Evolutionary conservation across 108 stramenopile genomes (phyloP).

Genomic region (Ochromonas danica): DNA sequence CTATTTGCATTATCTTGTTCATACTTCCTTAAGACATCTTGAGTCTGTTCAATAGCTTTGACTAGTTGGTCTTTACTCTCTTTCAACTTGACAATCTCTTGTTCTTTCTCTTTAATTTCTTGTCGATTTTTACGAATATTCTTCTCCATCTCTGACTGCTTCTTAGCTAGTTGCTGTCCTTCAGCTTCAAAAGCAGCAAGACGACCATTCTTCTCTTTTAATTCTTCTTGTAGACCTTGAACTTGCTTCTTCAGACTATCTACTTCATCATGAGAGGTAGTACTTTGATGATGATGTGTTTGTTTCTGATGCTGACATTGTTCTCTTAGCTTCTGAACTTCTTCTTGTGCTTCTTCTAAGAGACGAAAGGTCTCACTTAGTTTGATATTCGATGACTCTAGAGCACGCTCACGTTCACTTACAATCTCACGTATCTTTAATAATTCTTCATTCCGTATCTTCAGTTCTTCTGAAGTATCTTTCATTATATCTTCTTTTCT

Average conservation of each 20-base stretch:
- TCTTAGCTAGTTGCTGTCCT: conserved; percentile 27
- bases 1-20: neutral
- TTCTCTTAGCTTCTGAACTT: neutral
- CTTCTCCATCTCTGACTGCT: conserved; percentile 33
- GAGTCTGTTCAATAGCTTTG: conserved; percentile 25
- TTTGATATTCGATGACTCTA: neutral
- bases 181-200: conserved; percentile 18
- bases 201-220: neutral
- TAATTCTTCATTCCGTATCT: neutral
- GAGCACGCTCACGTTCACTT: neutral
- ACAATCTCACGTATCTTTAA: neutral
- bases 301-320: neutral
- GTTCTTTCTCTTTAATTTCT: conserved; percentile 11
- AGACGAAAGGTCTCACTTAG: neutral
- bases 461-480: neutral
- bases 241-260: neutral
- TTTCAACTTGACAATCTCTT: conserved; percentile 33
- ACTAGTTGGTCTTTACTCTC: conserved; percentile 15
- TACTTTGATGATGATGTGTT: too few species aligned
- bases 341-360: neutral
- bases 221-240: neutral
- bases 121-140: neutral
- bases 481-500: neutral
- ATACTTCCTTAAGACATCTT: conserved; percentile 11
- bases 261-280: neutral